Evolutionary conservation across 805 yeast genomes (phyloP), one percentile per base, ranked within the genome.

Genomic region (Saturnispora dispora): DNA sequence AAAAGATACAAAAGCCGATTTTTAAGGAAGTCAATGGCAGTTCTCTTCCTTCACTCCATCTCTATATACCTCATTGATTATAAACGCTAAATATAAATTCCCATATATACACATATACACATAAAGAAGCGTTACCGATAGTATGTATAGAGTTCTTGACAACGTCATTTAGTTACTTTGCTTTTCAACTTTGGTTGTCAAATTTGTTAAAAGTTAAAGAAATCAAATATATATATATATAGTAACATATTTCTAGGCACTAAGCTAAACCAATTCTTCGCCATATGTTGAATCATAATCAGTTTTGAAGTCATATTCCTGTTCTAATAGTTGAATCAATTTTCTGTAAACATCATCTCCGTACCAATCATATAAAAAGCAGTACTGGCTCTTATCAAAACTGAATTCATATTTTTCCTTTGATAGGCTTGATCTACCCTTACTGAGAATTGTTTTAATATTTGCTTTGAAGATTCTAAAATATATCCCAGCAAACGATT

Each of bases 351-450:
- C 55, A 27, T 50, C 50, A 45, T 57, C 59, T n/a, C 59, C 59
- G 47, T 50, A 57, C 59, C 58, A 57, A 47, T 55, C 57, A 50
- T 57, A 52, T 10, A 55, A 22, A 33, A 55, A 53, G 18, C 43
- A 5, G 43, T 57, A 57, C 10, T 42, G 11, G 10, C 8, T 22
- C 15, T 44, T 36, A 23, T 46, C 32, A 37, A 53, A 37, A n/a
- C 9, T 25, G 8, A 3, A 15, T 18, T 36, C 44, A 22, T 35
- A 3, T 6, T 22, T 32, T 18, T 37, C 41, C 22, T 20, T 15
- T 7, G 23, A 18, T 18, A 18, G 18, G 9, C 17, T 37, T 18
- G 23, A 18, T 18, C 13, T 37, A 17, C 23, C 22, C 17, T 15
- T 37, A 18, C 41, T 18, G 23, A 37, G 25, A 18, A 36, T 30